phyloP scores from a whole-genome alignment of 202 grass and related monocot genomes.

The Bolboschoenoplectus hybrid region DNA sequence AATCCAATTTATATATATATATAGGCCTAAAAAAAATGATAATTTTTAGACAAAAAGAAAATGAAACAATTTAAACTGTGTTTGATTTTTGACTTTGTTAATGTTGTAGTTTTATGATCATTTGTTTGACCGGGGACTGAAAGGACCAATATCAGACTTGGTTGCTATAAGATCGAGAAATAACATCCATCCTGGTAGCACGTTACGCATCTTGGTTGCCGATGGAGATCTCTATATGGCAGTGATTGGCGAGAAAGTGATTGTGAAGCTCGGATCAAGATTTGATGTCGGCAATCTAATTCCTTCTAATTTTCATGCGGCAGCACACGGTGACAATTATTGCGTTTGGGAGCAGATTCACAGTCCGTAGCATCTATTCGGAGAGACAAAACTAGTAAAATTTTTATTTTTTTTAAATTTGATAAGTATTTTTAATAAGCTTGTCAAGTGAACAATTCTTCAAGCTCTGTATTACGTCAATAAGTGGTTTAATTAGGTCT shows the following conservation, averaged over 20 bases:
- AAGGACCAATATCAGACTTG: conserved; percentile 53
- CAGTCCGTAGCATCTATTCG: not conserved
- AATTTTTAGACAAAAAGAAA: too few relatives aligned
- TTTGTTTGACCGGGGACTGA: conserved; percentile 65
- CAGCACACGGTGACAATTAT: conserved; percentile 55
- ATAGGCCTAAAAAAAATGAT: too few relatives aligned
- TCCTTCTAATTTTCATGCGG: conserved; percentile 54
- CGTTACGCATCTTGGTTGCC: conserved; percentile 42
- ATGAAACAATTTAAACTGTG: too few relatives aligned
- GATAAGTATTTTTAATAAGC: not conserved
- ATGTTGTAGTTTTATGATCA: conserved; percentile 71
- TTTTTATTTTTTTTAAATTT: too few relatives aligned
- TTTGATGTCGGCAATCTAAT: conserved; percentile 55
- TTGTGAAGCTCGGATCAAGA: conserved; percentile 56
- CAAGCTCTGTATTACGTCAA: not conserved
- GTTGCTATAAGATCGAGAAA: conserved; percentile 52
- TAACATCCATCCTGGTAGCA: conserved; percentile 55
- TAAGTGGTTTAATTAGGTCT: not conserved
- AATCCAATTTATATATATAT: not conserved
- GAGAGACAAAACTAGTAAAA: too few relatives aligned
- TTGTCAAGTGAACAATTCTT: not conserved
- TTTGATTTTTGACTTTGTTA: not conserved
- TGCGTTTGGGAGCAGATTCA: not conserved
- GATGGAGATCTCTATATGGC: conserved; percentile 54
- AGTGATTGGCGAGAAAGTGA: conserved; percentile 58